A percentile compares a stretch with the other conserved stretches of the same genome.
Conservation (phyloP, 2,329 filamentous ascomycete genomes). For the Aspergillus clavatus region DNA sequence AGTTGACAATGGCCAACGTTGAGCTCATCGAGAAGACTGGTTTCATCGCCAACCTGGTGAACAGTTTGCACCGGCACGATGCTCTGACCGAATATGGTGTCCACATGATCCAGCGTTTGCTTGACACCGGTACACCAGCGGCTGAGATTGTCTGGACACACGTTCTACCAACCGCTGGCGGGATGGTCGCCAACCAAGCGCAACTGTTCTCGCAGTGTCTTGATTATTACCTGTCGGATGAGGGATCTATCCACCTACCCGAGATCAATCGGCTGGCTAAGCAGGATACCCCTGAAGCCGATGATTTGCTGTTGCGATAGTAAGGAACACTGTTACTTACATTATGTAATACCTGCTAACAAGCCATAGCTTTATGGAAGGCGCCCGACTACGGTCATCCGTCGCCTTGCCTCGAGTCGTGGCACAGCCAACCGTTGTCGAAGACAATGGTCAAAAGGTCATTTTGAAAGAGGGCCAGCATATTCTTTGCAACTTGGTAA, state of each 20-base stretch:
- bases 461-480: constrained; percentile 33
- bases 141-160: constrained; percentile 54
- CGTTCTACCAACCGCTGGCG: constrained; percentile 54
- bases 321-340: constrained; percentile 19
- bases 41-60: constrained; percentile 39
- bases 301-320: constrained; percentile 50
- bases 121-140: constrained; percentile 43
- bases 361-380: constrained; percentile 37
- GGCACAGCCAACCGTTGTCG: constrained; percentile 28
- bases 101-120: constrained; percentile 52
- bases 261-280: constrained; percentile 47
- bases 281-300: constrained; percentile 41
- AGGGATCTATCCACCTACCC: constrained; percentile 45
- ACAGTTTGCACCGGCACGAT: constrained; percentile 36
- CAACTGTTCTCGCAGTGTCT: constrained; percentile 55
- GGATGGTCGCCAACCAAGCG: constrained; percentile 54
- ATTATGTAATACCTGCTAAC: not conserved
- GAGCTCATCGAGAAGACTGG: constrained; percentile 41
- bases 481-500: constrained; percentile 35
- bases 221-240: constrained; percentile 53
- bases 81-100: constrained; percentile 50
- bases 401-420: constrained; percentile 36
- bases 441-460: constrained; percentile 32
- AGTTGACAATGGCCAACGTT: constrained; percentile 48
- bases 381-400: constrained; percentile 35